phyloP scores from a whole-genome alignment of 208 protist species.

The Leptomonas seymouri region DNA sequence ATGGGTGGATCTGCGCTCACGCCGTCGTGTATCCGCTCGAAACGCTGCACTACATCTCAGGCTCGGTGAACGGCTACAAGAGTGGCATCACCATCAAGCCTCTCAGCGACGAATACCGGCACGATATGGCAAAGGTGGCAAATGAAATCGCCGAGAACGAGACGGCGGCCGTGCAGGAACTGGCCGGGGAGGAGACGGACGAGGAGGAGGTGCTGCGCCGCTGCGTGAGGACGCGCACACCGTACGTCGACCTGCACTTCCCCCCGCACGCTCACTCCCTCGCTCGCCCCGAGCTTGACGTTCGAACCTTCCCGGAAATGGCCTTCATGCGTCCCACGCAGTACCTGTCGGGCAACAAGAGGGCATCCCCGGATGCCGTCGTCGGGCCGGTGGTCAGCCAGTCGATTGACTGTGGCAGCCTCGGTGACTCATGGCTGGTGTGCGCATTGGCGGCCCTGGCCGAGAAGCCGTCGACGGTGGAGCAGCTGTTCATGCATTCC shows the following conservation, averaged over 20 bases:
- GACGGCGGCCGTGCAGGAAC: slow-evolving; percentile 24
- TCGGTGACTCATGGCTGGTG: slow-evolving; percentile 74
- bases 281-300: slow-evolving; percentile 38
- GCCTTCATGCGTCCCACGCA: slow-evolving; percentile 43
- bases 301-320: slow-evolving; percentile 37
- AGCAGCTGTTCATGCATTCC: slow-evolving; percentile 27
- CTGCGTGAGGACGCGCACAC: slow-evolving; percentile 34
- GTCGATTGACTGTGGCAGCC: slow-evolving; percentile 51
- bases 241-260: slow-evolving; percentile 59
- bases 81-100: slow-evolving; percentile 36
- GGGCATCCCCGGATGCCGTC: slow-evolving; percentile 27
- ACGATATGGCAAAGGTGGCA: slow-evolving; percentile 14
- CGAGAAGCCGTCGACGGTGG: slow-evolving; percentile 33
- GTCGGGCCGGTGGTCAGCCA: slow-evolving; percentile 45
- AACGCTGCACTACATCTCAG: slow-evolving; percentile 49
- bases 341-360: slow-evolving; percentile 26
- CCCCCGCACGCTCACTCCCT: slow-evolving; percentile 31
- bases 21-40: slow-evolving; percentile 59
- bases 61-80: slow-evolving; percentile 43
- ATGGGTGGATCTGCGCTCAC: slow-evolving; percentile 39
- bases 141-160: slow-evolving; percentile 28
- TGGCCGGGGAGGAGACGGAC: slow-evolving; percentile 32
- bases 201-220: slow-evolving; percentile 47
- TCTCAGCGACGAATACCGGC: slow-evolving; percentile 36
- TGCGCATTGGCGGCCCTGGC: slow-evolving; percentile 49